Conservation (phyloP, 805 yeast genomes). For the Monosporozyma solicola region DNA sequence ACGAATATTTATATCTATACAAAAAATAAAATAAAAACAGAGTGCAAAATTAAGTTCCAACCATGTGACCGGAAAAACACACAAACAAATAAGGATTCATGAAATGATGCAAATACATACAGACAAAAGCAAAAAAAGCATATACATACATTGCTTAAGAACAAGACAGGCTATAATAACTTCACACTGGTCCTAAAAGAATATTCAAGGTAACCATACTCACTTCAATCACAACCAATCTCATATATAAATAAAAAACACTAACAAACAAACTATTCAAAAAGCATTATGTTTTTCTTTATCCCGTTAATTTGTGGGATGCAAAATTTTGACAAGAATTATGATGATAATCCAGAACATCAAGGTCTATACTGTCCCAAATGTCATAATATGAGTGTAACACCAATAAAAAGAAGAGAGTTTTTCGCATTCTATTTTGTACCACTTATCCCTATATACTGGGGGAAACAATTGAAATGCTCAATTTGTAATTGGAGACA, state of each 20-base stretch:
- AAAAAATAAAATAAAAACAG: too few relatives aligned
- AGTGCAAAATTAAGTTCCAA: too few relatives aligned
- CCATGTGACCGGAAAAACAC: too few relatives aligned
- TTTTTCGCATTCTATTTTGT: conserved; percentile 46
- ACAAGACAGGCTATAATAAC: too few relatives aligned
- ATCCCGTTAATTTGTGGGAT: conserved; percentile 32
- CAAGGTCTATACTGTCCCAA: conserved; percentile 40
- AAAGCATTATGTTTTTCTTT: conserved; percentile 16
- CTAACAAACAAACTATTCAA: neutral
- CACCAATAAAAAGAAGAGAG: conserved; percentile 43
- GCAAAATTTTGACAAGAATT: conserved; percentile 26
- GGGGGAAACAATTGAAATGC: conserved; percentile 44
- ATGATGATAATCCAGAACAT: conserved; percentile 21
- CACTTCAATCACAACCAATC: neutral
- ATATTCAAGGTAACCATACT: too few relatives aligned
- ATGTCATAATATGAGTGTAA: conserved; percentile 49
- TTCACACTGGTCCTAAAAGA: too few relatives aligned
- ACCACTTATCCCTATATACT: conserved; percentile 46
- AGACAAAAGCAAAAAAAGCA: too few relatives aligned
- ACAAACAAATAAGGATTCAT: too few relatives aligned
- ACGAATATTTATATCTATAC: too few relatives aligned
- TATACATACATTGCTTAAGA: too few relatives aligned
- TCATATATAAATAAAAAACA: neutral
- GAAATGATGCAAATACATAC: too few relatives aligned
- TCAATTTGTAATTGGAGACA: conserved; percentile 43